Percentiles rank a stretch among this genome's conserved stretches.
Evolutionary conservation across 2,329 filamentous ascomycete species (phyloP).

Genomic region (Fusarium pseudograminearum): DNA sequence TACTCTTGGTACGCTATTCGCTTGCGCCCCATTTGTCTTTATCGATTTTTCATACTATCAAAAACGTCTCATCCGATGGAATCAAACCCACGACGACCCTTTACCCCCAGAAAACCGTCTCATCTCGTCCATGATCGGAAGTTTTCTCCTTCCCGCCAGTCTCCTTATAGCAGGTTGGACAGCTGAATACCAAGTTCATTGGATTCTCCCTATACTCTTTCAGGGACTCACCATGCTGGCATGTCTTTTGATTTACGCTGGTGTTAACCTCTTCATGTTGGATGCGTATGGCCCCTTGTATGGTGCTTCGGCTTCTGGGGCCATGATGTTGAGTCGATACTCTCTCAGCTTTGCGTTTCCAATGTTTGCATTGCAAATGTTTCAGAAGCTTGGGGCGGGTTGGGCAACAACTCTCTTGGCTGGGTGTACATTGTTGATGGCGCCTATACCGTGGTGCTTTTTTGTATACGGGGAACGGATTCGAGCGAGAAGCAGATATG

Average conservation of each 20-base stretch:
- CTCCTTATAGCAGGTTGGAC: constrained; percentile 30
- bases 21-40: constrained; percentile 22
- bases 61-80: constrained; percentile 17
- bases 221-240: constrained; percentile 25
- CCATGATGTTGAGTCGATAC: constrained; percentile 34
- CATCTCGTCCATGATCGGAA: constrained; percentile 27
- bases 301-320: constrained; percentile 26
- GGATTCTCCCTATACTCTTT: constrained; percentile 19
- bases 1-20: constrained; percentile 23
- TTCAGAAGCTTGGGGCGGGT: constrained; percentile 14
- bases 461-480: constrained; percentile 17
- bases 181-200: constrained; percentile 15
- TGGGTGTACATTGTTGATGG: constrained; percentile 8
- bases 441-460: constrained; percentile 36
- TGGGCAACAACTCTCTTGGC: constrained; percentile 32
- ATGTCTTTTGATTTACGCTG: constrained; percentile 24
- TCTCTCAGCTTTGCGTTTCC: constrained; percentile 29
- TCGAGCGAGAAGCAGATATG: constrained; percentile 26
- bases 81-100: background rate
- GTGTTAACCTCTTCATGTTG: constrained; percentile 29
- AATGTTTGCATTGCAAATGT: constrained; percentile 31
- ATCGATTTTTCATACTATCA: constrained; percentile 35
- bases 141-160: constrained; percentile 19
- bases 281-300: constrained; percentile 29
- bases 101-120: constrained; percentile 23